Evolutionary conservation across 768 basidiomycete species (phyloP).

Genomic region (Rhizopogon vinicolor): DNA sequence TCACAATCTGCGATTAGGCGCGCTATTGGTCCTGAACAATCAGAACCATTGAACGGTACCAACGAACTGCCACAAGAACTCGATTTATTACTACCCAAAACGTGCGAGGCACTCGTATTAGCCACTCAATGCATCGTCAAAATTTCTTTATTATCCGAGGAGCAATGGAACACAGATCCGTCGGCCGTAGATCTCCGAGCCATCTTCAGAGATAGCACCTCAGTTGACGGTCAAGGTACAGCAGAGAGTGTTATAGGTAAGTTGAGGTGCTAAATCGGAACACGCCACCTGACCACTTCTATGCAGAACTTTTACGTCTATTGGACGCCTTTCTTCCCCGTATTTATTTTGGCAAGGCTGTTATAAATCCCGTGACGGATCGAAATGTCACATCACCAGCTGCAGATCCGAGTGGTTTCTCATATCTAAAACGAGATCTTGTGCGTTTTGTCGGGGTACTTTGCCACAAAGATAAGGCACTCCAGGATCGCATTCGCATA

Average conservation of each 20-base stretch:
- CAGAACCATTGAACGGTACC: constrained; percentile 5
- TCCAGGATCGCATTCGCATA: constrained; percentile 70
- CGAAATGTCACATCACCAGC: constrained; percentile 14
- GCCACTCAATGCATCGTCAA: constrained; percentile 72
- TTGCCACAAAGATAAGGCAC: constrained; percentile 53
- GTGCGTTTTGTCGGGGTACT: constrained; percentile 85
- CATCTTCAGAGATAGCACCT: constrained; percentile 41
- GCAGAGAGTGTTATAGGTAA: constrained; percentile 57
- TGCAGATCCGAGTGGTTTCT: constrained; percentile 56
- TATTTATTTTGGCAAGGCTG: constrained; percentile 72
- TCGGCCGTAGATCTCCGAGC: constrained; percentile 22
- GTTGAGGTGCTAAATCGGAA: constrained; percentile 9
- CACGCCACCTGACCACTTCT: background rate
- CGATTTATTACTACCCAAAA: constrained; percentile 71
- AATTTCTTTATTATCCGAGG: constrained; percentile 41
- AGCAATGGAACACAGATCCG: constrained; percentile 23
- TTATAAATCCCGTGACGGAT: constrained; percentile 18
- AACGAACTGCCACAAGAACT: constrained; percentile 34
- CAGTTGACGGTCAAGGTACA: constrained; percentile 37
- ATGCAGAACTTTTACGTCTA: constrained; percentile 64
- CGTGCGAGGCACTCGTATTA: constrained; percentile 76
- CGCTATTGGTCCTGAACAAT: constrained; percentile 32
- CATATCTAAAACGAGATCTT: constrained; percentile 83
- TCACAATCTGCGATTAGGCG: constrained; percentile 47
- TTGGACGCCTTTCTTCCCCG: constrained; percentile 82